A percentile compares a stretch with the other conserved stretches of the same genome.
These are phyloP conservation scores for Penicillium macrosclerotiorum DNA, from an alignment of 495 filamentous ascomycete species.

Conservation along the genomic window DNA sequence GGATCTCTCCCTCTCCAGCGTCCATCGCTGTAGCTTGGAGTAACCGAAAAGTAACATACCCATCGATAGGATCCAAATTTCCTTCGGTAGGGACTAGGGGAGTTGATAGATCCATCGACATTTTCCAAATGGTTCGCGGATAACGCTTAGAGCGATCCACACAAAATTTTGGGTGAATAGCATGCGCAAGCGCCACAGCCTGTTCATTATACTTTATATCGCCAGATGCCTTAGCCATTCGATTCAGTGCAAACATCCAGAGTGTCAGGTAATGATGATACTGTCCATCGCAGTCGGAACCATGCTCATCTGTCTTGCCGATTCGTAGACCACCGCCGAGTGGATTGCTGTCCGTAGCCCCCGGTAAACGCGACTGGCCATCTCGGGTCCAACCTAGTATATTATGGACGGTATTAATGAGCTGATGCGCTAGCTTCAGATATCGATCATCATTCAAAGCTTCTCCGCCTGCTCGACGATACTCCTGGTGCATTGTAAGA, in stretches of 20 bases:
- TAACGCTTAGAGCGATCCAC: slow-evolving; percentile 26
- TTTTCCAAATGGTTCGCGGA: slow-evolving; percentile 63
- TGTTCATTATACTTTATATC: slow-evolving; percentile 51
- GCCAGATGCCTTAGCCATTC: slow-evolving; percentile 50
- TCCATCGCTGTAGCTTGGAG: slow-evolving; percentile 45
- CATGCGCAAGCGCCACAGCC: slow-evolving; percentile 56
- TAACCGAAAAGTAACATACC: slow-evolving; percentile 56
- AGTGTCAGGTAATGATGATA: slow-evolving; percentile 69
- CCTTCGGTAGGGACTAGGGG: slow-evolving; percentile 56
- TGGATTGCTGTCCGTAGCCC: slow-evolving; percentile 54
- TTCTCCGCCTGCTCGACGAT: slow-evolving; percentile 7
- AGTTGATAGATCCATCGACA: slow-evolving; percentile 49
- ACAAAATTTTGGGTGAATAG: slow-evolving; percentile 60
- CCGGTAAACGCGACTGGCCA: slow-evolving; percentile 44
- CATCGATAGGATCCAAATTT: slow-evolving; percentile 61
- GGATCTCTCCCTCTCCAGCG: slow-evolving; percentile 23
- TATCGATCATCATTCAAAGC: slow-evolving; percentile 32
- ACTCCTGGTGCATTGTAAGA: slow-evolving; percentile 54
- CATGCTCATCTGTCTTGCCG: slow-evolving; percentile 53
- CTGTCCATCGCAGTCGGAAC: slow-evolving; percentile 60
- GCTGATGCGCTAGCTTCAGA: slow-evolving; percentile 49
- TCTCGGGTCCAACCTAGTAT: slow-evolving; percentile 56
- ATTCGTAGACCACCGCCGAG: slow-evolving; percentile 62
- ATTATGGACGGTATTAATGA: slow-evolving; percentile 55
- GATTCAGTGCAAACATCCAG: slow-evolving; percentile 71